These are phyloP conservation scores for Ustilago tritici DNA, from an alignment of 1,284 basidiomycete species.

Conservation along the genomic window DNA sequence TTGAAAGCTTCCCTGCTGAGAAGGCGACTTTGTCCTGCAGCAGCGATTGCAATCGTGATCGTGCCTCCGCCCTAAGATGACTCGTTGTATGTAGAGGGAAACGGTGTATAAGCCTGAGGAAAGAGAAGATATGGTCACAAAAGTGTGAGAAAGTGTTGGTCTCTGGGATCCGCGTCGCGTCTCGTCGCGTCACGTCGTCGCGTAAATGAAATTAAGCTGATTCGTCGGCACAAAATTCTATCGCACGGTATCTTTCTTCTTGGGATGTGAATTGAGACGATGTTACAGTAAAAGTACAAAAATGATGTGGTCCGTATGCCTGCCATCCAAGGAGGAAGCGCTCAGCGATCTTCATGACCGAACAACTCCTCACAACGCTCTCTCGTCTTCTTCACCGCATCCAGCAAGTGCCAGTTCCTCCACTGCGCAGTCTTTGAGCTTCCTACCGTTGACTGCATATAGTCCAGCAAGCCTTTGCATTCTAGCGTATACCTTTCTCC, in stretches of 20 bases:
- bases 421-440: slow-evolving; percentile 27
- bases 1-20: neutral
- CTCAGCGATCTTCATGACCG: neutral
- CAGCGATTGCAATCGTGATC: neutral
- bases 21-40: neutral
- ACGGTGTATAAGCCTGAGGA: neutral
- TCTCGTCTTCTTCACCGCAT: slow-evolving; percentile 24
- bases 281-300: slow-evolving; percentile 9
- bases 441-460: slow-evolving; percentile 24
- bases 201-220: slow-evolving; percentile 13
- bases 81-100: neutral
- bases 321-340: neutral
- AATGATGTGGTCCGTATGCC: neutral
- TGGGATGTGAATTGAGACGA: neutral
- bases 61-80: neutral
- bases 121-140: neutral
- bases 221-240: neutral
- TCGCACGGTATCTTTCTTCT: neutral
- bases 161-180: slow-evolving; percentile 6
- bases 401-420: slow-evolving; percentile 42
- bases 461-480: slow-evolving; percentile 23
- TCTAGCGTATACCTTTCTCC: slow-evolving; percentile 6
- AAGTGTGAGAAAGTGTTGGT: slow-evolving; percentile 11
- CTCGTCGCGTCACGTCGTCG: neutral
- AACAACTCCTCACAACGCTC: slow-evolving; percentile 31